Evolutionary conservation across 352 stramenopile genomes (phyloP).

Genomic region (Phytophthora sp.): DNA sequence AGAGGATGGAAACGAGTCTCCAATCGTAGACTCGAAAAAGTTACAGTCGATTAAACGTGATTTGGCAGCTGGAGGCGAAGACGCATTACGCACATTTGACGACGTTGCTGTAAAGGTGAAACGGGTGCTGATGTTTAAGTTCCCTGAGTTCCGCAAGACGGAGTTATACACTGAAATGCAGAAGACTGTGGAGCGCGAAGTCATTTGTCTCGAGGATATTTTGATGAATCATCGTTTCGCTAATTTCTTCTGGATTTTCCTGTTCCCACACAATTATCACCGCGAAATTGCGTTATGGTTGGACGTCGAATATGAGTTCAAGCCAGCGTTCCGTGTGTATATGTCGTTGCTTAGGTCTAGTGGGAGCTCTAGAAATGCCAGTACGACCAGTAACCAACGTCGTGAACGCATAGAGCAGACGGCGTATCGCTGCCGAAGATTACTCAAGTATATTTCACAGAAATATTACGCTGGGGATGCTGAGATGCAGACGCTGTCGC

Average conservation of each 20-base stretch:
- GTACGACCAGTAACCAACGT: constrained; percentile 34
- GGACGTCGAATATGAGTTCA: constrained; percentile 90
- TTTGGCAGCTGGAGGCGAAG: constrained; percentile 76
- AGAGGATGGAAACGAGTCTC: constrained; percentile 34
- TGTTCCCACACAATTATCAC: constrained; percentile 90
- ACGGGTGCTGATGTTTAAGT: constrained; percentile 79
- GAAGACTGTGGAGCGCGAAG: constrained; percentile 77
- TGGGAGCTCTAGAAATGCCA: constrained; percentile 27
- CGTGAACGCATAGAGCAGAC: constrained; percentile 69
- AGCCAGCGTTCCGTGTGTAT: constrained; percentile 80
- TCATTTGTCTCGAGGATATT: constrained; percentile 85
- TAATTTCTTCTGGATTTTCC: constrained; percentile 91
- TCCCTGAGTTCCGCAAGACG: constrained; percentile 80
- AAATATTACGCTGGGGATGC: constrained; percentile 84
- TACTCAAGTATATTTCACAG: constrained; percentile 86
- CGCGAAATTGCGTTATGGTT: constrained; percentile 86
- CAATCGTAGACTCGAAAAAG: constrained; percentile 67
- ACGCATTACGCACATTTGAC: constrained; percentile 84
- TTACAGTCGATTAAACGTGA: constrained; percentile 79
- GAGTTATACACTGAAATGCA: constrained; percentile 85
- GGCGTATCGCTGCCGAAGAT: constrained; percentile 63
- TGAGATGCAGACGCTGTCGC: constrained; percentile 76
- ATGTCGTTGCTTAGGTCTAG: constrained; percentile 63
- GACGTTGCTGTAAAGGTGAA: constrained; percentile 79
- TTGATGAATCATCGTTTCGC: constrained; percentile 89